Evolutionary conservation across 2,329 filamentous ascomycete genomes (phyloP).

Genomic region (Pseudodiploospora longispora): DNA sequence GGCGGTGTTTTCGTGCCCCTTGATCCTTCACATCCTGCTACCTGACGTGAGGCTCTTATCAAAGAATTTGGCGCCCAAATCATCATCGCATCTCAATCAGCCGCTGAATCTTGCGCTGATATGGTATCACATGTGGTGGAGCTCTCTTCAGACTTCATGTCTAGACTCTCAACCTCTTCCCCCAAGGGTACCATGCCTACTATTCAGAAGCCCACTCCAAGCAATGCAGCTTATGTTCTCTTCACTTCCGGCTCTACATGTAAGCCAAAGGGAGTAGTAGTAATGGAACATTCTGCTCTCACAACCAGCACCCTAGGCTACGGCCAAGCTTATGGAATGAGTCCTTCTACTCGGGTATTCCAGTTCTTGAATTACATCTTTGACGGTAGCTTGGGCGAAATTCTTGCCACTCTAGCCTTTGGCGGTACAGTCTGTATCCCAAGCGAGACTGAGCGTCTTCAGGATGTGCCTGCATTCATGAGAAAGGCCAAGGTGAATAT

Average conservation of each 20-base stretch:
- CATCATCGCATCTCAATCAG: slow-evolving; percentile 7
- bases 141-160: no score
- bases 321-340: slow-evolving; percentile 37
- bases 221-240: slow-evolving; percentile 10
- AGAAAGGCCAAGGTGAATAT: neutral
- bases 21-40: slow-evolving; percentile 13
- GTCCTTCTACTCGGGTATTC: slow-evolving; percentile 27
- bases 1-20: slow-evolving; percentile 19
- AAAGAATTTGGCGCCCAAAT: slow-evolving; percentile 6
- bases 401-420: neutral
- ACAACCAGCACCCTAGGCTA: slow-evolving; percentile 2
- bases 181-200: no score
- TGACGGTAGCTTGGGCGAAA: slow-evolving; percentile 1
- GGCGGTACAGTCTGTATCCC: slow-evolving; percentile 6
- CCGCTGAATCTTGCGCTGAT: neutral
- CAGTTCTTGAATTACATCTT: slow-evolving; percentile 5
- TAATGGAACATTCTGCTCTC: slow-evolving; percentile 11
- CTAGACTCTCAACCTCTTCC: no score
- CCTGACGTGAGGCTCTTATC: slow-evolving; percentile 4
- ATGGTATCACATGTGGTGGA: no score
- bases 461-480: neutral
- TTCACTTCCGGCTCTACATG: slow-evolving; percentile 15
- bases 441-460: neutral
- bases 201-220: neutral
- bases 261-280: slow-evolving; percentile 12